Conservation (phyloP, 768 basidiomycete species). For the Auricularia sp. region DNA sequence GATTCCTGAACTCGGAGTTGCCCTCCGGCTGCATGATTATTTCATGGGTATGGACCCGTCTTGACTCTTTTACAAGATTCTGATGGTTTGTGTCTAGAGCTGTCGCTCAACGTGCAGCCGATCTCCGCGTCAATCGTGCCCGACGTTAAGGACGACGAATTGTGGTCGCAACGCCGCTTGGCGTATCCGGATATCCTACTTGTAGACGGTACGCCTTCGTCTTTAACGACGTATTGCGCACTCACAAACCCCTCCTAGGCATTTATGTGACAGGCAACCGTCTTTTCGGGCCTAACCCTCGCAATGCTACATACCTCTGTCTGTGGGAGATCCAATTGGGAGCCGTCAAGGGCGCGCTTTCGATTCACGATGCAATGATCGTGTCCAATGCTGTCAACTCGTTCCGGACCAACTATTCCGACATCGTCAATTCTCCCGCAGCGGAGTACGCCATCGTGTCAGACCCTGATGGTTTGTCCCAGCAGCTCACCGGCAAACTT, state of each 20-base stretch:
- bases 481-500: constrained; percentile 8
- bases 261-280: constrained; percentile 74
- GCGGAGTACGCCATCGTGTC: constrained; percentile 45
- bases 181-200: constrained; percentile 29
- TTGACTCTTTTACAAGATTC: background rate
- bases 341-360: constrained; percentile 42
- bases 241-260: constrained; percentile 30
- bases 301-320: constrained; percentile 78
- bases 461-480: constrained; percentile 63
- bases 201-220: constrained; percentile 33
- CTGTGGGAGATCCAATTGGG: constrained; percentile 86
- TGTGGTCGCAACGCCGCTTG: constrained; percentile 15
- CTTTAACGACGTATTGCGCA: background rate
- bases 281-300: constrained; percentile 81
- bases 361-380: constrained; percentile 41
- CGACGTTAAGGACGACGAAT: constrained; percentile 22
- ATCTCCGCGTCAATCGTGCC: constrained; percentile 41
- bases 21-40: constrained; percentile 73
- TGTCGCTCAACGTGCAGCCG: constrained; percentile 64
- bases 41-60: constrained; percentile 59
- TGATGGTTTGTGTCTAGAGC: constrained; percentile 36
- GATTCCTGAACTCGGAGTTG: constrained; percentile 61
- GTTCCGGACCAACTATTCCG: constrained; percentile 62
- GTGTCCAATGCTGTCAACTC: constrained; percentile 43
- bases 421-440: constrained; percentile 74